Base-by-base conservation (phyloP, 1,139 yeast genomes). In the Blastobotrys serpentis region DNA sequence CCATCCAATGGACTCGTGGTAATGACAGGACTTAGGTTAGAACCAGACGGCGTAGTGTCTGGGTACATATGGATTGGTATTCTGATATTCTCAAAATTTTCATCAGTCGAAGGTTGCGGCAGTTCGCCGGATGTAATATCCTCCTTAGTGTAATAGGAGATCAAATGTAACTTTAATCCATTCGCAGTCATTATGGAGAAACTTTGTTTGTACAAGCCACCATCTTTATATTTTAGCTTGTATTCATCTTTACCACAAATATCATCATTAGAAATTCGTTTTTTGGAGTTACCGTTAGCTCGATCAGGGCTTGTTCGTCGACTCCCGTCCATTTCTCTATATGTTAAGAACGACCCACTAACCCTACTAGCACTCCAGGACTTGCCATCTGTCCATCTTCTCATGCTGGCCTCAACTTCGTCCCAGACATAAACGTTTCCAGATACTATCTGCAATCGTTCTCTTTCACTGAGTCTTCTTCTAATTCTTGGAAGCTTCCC, bases 371-470 rank as follows among this genome's bases (percentile, higher is more conserved):
- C 83, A 53, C 78, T 72, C 85, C 85, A 81, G 37, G 74, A 71
- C 55, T 75, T 75, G 10, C 85, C 84, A 58, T 81, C 85, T 1
- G 85, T 81, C 85, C 86, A 81, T 45, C 85, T 62, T 57, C 76
- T 74, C 80, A 81, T 79, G 2, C 78, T 79, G 43, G 83, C 76
- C 52, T 76, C 79, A 10, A 72, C 69, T 59, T 81, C 85, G 56
- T 77, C 78, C 84, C 84, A 81, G 2, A 79, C 73, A 55, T 75
- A 81, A 0, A 80, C 72, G 5, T 78, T 69, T 4, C 82, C 82
- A 8, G 77, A 72, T 29, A 62, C 61, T 30, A 81, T 78, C 43
- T 65, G 69, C 26, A 69, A 65, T 33, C 84, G 63, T 58, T 79
- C 83, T 11, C 69, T 61, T n/a, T 74, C 76, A 11, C 77, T 73